Percentiles rank a stretch among this genome's conserved stretches.
Evolutionary conservation across 352 stramenopile species (phyloP).

Genomic region (Paralagenidium karlingii): DNA sequence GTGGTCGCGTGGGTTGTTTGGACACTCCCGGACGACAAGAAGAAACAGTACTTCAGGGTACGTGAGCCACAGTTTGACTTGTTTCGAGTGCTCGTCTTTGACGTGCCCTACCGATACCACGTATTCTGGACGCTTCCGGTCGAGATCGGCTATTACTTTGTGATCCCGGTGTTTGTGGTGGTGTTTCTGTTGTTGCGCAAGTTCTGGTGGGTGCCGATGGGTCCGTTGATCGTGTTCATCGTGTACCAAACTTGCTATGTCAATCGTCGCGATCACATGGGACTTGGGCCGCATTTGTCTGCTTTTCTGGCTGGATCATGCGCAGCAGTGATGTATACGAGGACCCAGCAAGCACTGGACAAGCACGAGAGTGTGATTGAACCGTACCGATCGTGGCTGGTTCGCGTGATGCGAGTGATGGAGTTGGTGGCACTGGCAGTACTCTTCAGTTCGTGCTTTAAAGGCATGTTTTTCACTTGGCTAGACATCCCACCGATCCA

Average conservation of each 20-base stretch:
- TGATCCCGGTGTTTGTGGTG: conserved; percentile 20
- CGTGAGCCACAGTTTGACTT: conserved; percentile 11
- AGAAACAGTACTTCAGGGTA: conserved; percentile 15
- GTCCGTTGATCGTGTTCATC: conserved; percentile 11
- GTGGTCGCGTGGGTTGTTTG: conserved; percentile 13
- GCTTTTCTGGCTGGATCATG: conserved; percentile 27
- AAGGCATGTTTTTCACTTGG: conserved; percentile 20
- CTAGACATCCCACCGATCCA: conserved; percentile 12
- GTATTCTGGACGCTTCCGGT: conserved; percentile 40
- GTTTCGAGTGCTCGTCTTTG: conserved; percentile 23
- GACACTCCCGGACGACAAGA: conserved; percentile 15
- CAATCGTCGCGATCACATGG: conserved; percentile 12
- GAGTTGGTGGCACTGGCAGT: conserved; percentile 10
- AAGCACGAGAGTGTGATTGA: conserved; percentile 6
- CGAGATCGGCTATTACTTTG: conserved; percentile 27
- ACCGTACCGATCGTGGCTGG: conserved; percentile 8
- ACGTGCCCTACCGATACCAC: conserved; percentile 15
- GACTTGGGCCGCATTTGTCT: conserved; percentile 12
- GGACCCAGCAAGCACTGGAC: conserved; percentile 9
- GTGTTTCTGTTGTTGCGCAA: conserved; percentile 6
- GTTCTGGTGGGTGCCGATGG: conserved; percentile 10
- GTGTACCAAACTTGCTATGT: conserved; percentile 7
- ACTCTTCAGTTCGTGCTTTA: conserved; percentile 14
- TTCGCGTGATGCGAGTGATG: conserved; percentile 5
- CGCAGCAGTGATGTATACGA: conserved; percentile 13